Base-by-base conservation (phyloP, 2,329 filamentous ascomycete species). In the Alternaria infectoria region DNA sequence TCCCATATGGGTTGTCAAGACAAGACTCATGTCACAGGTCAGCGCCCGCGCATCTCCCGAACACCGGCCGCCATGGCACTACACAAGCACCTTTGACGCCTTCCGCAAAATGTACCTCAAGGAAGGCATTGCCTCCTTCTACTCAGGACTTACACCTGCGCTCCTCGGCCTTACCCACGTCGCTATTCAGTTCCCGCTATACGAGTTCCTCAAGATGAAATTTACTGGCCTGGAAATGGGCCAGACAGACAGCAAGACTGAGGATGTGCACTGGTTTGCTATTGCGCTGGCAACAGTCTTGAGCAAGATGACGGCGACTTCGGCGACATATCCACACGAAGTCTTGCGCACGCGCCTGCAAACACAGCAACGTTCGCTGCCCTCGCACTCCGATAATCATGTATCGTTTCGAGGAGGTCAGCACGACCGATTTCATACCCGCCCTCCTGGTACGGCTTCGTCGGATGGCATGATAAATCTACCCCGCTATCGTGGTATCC, bases 1-100 rank as follows among this genome's bases (percentile, higher is more conserved):
- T 80, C 96, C 96, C 1, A 99, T 99, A 65, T 99, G 96, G 96
- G 96, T 99, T 40, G 97, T 99, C 83, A 99, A 99, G 82, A 99
- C 96, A 52, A 88, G 96, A 70, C 87, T 99, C 72, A 98, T 98
- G 96, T 97, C 96, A 40, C 96, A 98, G 83, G 91, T 89, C 21
- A 89, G 87, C 69, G 80, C 84, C 40, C 85, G 83, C 65, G 83
- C 86, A 68, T 85, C 81, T 30, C 84, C 82, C 74, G 81, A 82
- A 59, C 82, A 88, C 55, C 86, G 89, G 59, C 86, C 89, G n/a
- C 90, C 90, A 28, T 98, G 94, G 93, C 92, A 97, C 77, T 99
- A 99, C 81, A 88, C 86, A 69, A 93, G 90, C 61, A 98, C 96
- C 2, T 83, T 93, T 57, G 96, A 99, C 81, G 96, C 96, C 4